Evolutionary conservation across 345 rosid genomes (phyloP).

Genomic region (Anastatica hierochuntica): DNA sequence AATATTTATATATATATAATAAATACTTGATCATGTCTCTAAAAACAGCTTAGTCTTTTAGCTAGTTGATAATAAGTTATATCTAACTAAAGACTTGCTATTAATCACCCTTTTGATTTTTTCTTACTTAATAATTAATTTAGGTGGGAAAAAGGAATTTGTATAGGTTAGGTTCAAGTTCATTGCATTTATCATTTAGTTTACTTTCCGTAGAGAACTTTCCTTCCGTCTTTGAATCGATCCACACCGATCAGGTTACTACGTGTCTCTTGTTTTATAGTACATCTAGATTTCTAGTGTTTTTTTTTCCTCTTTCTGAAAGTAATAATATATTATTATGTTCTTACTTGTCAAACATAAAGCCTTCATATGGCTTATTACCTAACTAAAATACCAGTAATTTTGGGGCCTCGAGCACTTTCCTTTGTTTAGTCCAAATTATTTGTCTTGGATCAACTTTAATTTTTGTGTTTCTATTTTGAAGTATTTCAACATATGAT

Average conservation of each 20-base stretch:
- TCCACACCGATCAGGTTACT: slow-evolving; percentile 23
- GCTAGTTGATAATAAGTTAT: slow-evolving; percentile 3
- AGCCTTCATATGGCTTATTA: slow-evolving; percentile 15
- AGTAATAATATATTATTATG: slow-evolving; percentile 12
- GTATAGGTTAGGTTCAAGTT: slow-evolving; percentile 31
- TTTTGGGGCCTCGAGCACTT: slow-evolving; percentile 21
- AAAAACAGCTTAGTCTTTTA: too few relatives aligned
- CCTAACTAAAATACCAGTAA: slow-evolving; percentile 20
- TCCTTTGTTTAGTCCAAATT: neutral
- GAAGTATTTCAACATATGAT: slow-evolving; percentile 14
- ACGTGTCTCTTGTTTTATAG: slow-evolving; percentile 13
- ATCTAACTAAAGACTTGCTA: slow-evolving; percentile 21
- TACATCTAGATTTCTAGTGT: slow-evolving; percentile 14
- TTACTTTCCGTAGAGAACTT: slow-evolving; percentile 55
- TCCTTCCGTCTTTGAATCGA: slow-evolving; percentile 23
- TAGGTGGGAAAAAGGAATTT: slow-evolving; percentile 15
- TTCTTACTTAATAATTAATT: slow-evolving; percentile 2
- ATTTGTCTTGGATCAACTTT: too few relatives aligned
- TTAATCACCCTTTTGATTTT: slow-evolving; percentile 2
- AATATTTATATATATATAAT: too few relatives aligned
- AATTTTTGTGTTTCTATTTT: too few relatives aligned
- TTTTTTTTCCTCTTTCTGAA: neutral
- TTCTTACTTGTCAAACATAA: slow-evolving; percentile 3
- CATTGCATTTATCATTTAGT: slow-evolving; percentile 37
- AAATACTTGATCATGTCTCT: too few relatives aligned